Evolutionary conservation across 2,329 filamentous ascomycete species (phyloP).

Genomic region (Pleurostoma richardsiae): DNA sequence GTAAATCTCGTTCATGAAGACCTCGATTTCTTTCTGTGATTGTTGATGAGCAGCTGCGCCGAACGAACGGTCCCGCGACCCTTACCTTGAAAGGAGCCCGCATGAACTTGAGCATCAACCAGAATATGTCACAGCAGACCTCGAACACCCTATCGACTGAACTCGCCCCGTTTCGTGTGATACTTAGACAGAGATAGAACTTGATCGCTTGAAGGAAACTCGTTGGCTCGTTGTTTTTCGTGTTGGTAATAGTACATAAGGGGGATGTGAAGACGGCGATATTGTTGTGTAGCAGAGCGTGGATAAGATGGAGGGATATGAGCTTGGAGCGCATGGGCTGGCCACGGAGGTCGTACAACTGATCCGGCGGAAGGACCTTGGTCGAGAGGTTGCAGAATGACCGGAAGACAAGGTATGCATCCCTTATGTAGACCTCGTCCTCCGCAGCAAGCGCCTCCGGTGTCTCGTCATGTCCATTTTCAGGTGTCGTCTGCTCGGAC

Average conservation of each 20-base stretch:
- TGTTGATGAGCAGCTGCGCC: background rate
- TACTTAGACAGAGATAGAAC: slow-evolving; percentile 90
- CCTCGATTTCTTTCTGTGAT: slow-evolving; percentile 87
- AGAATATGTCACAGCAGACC: slow-evolving; percentile 95
- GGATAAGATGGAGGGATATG: slow-evolving; percentile 90
- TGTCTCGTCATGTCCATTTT: slow-evolving; percentile 49
- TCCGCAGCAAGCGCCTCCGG: slow-evolving; percentile 63
- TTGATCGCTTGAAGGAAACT: slow-evolving; percentile 93
- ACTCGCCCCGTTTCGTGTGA: slow-evolving; percentile 92
- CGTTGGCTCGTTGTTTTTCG: slow-evolving; percentile 81
- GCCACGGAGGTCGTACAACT: slow-evolving; percentile 86
- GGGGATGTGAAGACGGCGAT: slow-evolving; percentile 87
- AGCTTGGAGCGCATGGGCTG: slow-evolving; percentile 98
- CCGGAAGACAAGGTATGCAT: slow-evolving; percentile 94
- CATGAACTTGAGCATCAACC: slow-evolving; percentile 93
- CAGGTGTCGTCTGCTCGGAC: slow-evolving; percentile 50
- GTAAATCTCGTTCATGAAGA: slow-evolving; percentile 97
- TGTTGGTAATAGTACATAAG: slow-evolving; percentile 86
- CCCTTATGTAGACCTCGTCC: slow-evolving; percentile 94
- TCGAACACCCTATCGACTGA: slow-evolving; percentile 90
- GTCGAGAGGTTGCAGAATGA: slow-evolving; percentile 98
- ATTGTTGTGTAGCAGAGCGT: slow-evolving; percentile 93
- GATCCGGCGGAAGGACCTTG: slow-evolving; percentile 82
- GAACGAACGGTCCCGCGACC: slow-evolving; percentile 4
- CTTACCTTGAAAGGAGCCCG: slow-evolving; percentile 84